Conservation (phyloP, 164 flowering plant genomes). For the Cinnamomum micranthum region DNA sequence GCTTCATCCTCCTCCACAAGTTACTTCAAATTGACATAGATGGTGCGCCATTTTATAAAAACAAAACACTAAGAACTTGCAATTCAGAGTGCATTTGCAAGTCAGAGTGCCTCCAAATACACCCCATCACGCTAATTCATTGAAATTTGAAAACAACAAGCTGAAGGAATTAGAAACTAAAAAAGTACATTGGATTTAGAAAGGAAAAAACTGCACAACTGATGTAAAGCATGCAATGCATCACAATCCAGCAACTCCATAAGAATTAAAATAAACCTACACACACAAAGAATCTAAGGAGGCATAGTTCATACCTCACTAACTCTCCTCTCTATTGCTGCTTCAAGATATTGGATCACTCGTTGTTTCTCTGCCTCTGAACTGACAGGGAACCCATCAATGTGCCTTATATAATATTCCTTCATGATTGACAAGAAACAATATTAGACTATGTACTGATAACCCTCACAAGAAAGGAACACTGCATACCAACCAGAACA, state of each 20-base stretch:
- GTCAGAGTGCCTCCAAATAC: not conserved
- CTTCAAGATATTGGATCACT: constrained; percentile 78
- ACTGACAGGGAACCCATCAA: constrained; percentile 76
- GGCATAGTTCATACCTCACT: constrained; percentile 52
- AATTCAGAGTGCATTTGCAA: not conserved
- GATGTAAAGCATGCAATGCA: no score
- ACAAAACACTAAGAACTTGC: not conserved
- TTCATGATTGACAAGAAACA: constrained; percentile 16
- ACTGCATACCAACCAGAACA: not conserved
- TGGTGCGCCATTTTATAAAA: no score
- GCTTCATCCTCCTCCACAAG: no score
- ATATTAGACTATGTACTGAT: no score
- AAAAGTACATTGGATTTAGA: no score
- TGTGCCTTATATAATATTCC: constrained; percentile 77
- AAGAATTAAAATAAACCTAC: no score
- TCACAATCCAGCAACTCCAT: no score
- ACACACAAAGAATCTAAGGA: not conserved
- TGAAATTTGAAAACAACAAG: not conserved
- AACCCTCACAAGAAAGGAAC: not conserved
- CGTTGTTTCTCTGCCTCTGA: constrained; percentile 83
- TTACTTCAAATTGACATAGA: no score
- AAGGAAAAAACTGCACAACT: no score
- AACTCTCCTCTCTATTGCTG: constrained; percentile 92
- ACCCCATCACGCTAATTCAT: not conserved
- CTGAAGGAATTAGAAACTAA: no score